phyloP scores from a whole-genome alignment of 2,329 filamentous ascomycete species.

The Penicillium sp. region DNA sequence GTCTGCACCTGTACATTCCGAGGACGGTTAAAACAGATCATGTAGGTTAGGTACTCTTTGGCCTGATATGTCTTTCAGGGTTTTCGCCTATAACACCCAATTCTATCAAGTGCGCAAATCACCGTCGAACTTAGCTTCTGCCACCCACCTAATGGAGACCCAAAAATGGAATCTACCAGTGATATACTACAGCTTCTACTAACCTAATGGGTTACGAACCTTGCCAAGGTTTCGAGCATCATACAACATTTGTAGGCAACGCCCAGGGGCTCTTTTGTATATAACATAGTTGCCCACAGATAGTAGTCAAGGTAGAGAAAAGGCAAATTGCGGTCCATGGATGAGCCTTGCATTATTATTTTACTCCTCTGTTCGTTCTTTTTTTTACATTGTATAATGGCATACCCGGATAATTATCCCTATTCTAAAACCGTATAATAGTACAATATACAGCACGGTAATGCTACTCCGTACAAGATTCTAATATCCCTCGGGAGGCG shows the following conservation, averaged over 20 bases:
- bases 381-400: not conserved
- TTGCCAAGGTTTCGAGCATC: not conserved
- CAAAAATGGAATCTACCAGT: not conserved
- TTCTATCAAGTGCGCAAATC: not conserved
- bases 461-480: not conserved
- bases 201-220: not conserved
- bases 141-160: not conserved
- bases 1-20: not conserved
- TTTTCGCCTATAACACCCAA: not conserved
- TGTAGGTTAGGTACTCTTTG: not conserved
- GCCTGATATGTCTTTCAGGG: not conserved
- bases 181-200: not conserved
- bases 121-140: not conserved
- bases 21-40: not conserved
- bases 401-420: no score
- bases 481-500: slow-evolving; percentile 3
- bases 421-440: not conserved
- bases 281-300: not conserved
- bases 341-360: not conserved
- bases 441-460: not conserved
- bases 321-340: not conserved
- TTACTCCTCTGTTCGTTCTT: not conserved
- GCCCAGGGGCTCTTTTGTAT: not conserved
- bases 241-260: not conserved
- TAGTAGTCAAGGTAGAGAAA: not conserved